These are phyloP conservation scores for Wakefieldia striispora DNA, from an alignment of 768 basidiomycete genomes.

Conservation along the genomic window DNA sequence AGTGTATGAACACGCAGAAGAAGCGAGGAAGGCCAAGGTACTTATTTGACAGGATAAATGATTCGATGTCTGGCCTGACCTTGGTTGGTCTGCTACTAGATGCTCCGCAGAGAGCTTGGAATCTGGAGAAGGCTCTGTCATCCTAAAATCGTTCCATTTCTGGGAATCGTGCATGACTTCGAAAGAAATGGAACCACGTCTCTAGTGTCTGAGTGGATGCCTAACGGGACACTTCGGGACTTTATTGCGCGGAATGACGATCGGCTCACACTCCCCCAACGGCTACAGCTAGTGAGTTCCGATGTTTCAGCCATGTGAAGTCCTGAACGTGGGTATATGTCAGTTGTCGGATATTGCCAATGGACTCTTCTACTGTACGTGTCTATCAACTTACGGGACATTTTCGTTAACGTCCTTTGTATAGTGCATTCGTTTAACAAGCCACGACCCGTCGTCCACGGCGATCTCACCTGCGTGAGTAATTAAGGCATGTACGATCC, in stretches of 20 bases:
- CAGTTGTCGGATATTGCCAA: conserved; percentile 11
- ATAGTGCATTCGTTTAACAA: conserved; percentile 10
- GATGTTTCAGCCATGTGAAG: conserved; percentile 12
- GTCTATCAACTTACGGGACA: too few species aligned
- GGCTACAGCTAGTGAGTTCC: background rate
- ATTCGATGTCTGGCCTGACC: background rate
- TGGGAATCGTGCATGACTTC: conserved; percentile 21
- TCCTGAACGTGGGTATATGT: conserved; percentile 20
- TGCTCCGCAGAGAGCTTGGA: conserved; percentile 22
- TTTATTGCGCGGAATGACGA: conserved; percentile 11
- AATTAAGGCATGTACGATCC: background rate
- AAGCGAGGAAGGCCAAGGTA: background rate
- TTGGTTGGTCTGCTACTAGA: background rate
- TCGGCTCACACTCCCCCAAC: background rate
- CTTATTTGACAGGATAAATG: too few species aligned
- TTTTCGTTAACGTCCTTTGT: background rate
- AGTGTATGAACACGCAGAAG: conserved; percentile 4
- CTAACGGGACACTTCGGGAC: conserved; percentile 22
- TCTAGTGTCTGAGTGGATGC: conserved; percentile 30
- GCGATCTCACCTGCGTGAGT: conserved; percentile 12
- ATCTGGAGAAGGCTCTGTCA: conserved; percentile 26
- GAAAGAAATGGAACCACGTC: conserved; percentile 18
- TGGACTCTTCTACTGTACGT: conserved; percentile 8
- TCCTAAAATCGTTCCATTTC: conserved; percentile 21
- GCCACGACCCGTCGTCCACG: conserved; percentile 6